Conservation (phyloP, 345 rosid genomes). For the Populus davidiana region DNA sequence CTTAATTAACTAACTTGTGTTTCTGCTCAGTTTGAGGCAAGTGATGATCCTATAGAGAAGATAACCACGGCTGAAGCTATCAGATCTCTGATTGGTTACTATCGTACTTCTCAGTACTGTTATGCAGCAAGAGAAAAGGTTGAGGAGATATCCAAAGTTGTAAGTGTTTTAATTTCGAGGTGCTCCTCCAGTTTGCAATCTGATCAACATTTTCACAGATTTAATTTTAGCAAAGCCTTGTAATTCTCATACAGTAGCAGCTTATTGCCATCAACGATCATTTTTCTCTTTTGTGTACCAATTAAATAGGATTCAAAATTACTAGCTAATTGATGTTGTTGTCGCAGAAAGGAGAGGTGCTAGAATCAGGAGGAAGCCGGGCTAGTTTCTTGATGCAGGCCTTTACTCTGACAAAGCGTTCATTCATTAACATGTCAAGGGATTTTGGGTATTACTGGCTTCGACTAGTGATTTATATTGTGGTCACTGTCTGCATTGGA, state of each 20-base stretch:
- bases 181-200: background rate
- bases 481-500: conserved; percentile 86
- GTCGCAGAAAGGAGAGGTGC: conserved; percentile 84
- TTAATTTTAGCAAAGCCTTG: too few relatives aligned
- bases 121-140: conserved; percentile 64
- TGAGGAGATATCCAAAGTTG: conserved; percentile 80
- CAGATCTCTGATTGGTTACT: conserved; percentile 52
- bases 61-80: conserved; percentile 86
- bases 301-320: background rate
- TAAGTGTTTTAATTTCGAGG: conserved; percentile 33
- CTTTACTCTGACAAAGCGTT: conserved; percentile 73
- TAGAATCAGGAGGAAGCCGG: conserved; percentile 92
- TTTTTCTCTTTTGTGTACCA: background rate
- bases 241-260: too few relatives aligned
- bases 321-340: background rate
- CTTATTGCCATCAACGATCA: background rate
- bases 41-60: conserved; percentile 80
- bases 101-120: conserved; percentile 59
- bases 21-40: conserved; percentile 51
- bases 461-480: conserved; percentile 71
- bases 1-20: background rate
- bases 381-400: conserved; percentile 91
- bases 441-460: conserved; percentile 99
- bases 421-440: conserved; percentile 88
- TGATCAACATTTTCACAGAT: too few relatives aligned